A percentile compares a stretch with the other conserved stretches of the same genome.
Evolutionary conservation across 2,329 filamentous ascomycete genomes (phyloP).

Genomic region (Cryphonectria japonica): DNA sequence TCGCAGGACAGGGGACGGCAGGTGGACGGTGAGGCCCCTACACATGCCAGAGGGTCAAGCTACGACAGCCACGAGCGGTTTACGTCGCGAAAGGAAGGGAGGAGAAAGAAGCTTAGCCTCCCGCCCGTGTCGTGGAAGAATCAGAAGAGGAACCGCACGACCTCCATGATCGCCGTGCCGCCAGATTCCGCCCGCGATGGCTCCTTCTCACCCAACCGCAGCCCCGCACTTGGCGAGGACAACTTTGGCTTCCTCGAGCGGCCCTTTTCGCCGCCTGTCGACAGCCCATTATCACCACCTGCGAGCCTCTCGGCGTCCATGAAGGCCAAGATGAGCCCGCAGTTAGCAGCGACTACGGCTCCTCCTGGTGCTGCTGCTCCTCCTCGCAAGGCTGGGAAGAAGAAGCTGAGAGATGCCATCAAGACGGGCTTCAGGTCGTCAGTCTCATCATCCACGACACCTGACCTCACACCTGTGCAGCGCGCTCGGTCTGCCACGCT

Average conservation of each 20-base stretch:
- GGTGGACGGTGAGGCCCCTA: slow-evolving; percentile 5
- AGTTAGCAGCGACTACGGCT: slow-evolving; percentile 17
- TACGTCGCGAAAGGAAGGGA: slow-evolving; percentile 17
- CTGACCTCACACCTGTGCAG: not conserved
- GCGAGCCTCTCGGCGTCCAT: slow-evolving; percentile 36
- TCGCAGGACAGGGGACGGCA: slow-evolving; percentile 17
- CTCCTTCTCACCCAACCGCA: slow-evolving; percentile 14
- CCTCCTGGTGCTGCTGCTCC: slow-evolving; percentile 11
- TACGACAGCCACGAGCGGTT: slow-evolving; percentile 22
- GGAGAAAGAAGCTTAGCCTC: slow-evolving; percentile 18
- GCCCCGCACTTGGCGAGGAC: slow-evolving; percentile 13
- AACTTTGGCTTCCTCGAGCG: slow-evolving; percentile 28
- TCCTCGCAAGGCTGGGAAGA: slow-evolving; percentile 16
- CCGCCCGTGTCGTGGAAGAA: slow-evolving; percentile 28
- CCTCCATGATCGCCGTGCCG: slow-evolving; percentile 29
- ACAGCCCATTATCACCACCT: slow-evolving; percentile 21
- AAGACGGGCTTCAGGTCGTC: slow-evolving; percentile 27
- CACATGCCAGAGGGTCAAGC: slow-evolving; percentile 21
- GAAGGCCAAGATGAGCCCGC: slow-evolving; percentile 36
- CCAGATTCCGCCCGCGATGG: slow-evolving; percentile 26
- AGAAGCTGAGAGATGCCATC: slow-evolving; percentile 29
- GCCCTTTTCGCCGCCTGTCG: slow-evolving; percentile 25
- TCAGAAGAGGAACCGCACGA: slow-evolving; percentile 15
- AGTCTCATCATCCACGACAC: slow-evolving; percentile 9
- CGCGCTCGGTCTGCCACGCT: slow-evolving; percentile 20